Evolutionary conservation across 148 eudicot genomes (phyloP).

Genomic region (Cornus kousa): DNA sequence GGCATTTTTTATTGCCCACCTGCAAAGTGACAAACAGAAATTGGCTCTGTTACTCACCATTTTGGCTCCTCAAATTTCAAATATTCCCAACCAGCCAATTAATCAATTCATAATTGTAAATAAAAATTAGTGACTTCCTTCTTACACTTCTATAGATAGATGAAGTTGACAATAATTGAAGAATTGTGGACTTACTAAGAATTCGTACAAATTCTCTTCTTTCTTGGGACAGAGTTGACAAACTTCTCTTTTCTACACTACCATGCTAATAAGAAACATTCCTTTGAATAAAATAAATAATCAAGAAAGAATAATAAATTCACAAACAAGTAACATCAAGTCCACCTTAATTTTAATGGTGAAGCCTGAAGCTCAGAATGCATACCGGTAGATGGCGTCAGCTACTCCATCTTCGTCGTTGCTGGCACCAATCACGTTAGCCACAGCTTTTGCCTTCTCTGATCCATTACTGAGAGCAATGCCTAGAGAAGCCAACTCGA

Average conservation of each 20-base stretch:
- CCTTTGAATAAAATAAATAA: not conserved
- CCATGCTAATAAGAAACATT: not conserved
- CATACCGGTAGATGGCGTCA: conserved; percentile 89
- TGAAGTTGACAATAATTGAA: not conserved
- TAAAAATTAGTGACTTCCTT: too few relatives aligned
- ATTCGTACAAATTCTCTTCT: not conserved
- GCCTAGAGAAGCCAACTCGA: conserved; percentile 76
- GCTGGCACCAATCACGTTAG: conserved; percentile 66
- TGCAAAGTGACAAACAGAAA: too few relatives aligned
- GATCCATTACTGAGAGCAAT: conserved; percentile 91
- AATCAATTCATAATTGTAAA: too few relatives aligned
- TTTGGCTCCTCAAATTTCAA: too few relatives aligned
- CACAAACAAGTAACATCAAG: not conserved
- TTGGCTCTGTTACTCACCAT: too few relatives aligned
- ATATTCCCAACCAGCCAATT: too few relatives aligned
- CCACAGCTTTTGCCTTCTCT: conserved; percentile 79
- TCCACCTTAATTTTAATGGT: not conserved
- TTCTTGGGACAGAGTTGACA: not conserved
- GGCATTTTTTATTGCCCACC: too few relatives aligned
- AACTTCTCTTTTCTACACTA: not conserved
- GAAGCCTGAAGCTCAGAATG: conserved; percentile 48
- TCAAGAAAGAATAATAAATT: not conserved
- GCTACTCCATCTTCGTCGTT: conserved; percentile 96
- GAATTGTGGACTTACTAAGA: not conserved
- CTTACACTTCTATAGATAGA: too few relatives aligned